phyloP scores from a whole-genome alignment of 768 basidiomycete species.

The Termitomyces sp. region DNA sequence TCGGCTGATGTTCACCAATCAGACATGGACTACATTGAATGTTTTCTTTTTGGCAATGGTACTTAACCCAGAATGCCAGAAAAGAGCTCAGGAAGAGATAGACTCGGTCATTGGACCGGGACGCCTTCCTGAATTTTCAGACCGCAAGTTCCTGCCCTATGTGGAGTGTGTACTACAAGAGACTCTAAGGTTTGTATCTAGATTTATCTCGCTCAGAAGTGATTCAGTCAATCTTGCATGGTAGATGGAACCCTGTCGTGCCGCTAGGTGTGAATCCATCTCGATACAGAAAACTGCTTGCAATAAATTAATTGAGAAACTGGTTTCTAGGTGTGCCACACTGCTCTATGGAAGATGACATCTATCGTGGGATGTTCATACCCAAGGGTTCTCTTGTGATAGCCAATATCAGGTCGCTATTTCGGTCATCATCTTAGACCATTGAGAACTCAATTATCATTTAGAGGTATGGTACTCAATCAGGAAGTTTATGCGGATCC shows the following conservation, averaged over 20 bases:
- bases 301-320: too few species aligned
- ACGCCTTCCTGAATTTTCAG: conserved; percentile 19
- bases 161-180: conserved; percentile 12
- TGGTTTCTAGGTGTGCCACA: not conserved
- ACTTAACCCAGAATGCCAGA: conserved; percentile 20
- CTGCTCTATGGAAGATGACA: not conserved
- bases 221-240: not conserved
- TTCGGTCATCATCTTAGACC: too few species aligned
- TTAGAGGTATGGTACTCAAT: too few species aligned
- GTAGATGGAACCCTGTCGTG: too few species aligned
- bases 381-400: too few species aligned
- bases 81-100: too few species aligned
- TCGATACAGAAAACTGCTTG: too few species aligned
- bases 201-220: not conserved
- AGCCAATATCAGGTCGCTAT: too few species aligned
- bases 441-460: too few species aligned
- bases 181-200: conserved; percentile 2
- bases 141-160: conserved; percentile 17
- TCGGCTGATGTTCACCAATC: not conserved
- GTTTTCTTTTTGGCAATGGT: conserved; percentile 22
- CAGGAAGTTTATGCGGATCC: too few species aligned
- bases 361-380: not conserved
- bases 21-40: conserved; percentile 2
- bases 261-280: too few species aligned
- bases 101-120: conserved; percentile 17